Base-by-base conservation (phyloP, 2,329 filamentous ascomycete species). In the Aspergillus arachidicola region DNA sequence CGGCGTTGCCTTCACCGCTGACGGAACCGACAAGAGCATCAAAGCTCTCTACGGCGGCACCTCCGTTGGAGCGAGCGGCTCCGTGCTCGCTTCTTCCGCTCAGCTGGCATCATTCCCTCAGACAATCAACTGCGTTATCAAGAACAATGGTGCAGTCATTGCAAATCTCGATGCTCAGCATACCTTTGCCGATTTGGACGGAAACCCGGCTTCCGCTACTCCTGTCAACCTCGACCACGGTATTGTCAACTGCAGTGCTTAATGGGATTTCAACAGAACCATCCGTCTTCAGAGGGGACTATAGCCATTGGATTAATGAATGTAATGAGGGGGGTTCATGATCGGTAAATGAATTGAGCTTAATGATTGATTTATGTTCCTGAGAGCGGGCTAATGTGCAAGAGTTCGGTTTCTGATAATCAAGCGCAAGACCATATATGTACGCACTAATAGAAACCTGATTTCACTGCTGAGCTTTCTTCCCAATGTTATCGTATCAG, bases 71-170 rank as follows among this genome's bases (percentile, higher is more conserved):
- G 21, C 59, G 2, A 26, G 67, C 12, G 71, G 71, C 28, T 57
- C 59, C 11, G 67, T 73, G 19, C 65, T 66, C 21, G 71, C 67
- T 9, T 69, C 71, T 10, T 72, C 68, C 56, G 70, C 68, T n/a
- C 69, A 71, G 65, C 58, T 73, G 23, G 67, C 60, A 12, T 46
- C 51, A 21, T 71, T 67, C 60, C 57, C 68, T 36, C 64, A 69
- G 58, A 64, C 60, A 6, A 69, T 67, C 11, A 61, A 62, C 46
- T 73, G 71, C 57, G 61, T 59, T 6, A 64, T 72, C 23, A 64
- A 38, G 12, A 63, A 68, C 26, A 65, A 65, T 14, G 51, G 53
- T 4, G 51, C 46, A 26, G 10, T 62, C 12, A 38, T 58, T 34
- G 64, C 32, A 1, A 64, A 56, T 19, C 48, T 72, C 7, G 59